These are phyloP conservation scores for Aspergillus puulaauensis DNA, from an alignment of 2,329 filamentous ascomycete genomes.

Conservation along the genomic window DNA sequence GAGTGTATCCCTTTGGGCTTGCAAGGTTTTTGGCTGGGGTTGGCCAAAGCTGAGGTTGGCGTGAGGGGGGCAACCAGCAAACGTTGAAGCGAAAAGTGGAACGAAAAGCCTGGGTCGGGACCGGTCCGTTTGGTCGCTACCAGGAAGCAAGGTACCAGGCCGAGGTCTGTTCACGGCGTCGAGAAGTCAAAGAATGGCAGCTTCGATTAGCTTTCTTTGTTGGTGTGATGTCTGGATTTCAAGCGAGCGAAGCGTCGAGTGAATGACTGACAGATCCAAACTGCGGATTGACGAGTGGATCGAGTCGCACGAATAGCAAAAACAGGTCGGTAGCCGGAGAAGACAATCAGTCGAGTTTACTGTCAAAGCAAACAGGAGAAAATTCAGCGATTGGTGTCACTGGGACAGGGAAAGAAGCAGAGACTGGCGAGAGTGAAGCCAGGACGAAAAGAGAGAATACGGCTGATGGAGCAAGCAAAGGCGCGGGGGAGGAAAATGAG, in stretches of 20 bases:
- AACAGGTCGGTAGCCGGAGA: neutral
- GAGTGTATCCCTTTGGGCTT: conserved; percentile 17
- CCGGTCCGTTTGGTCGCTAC: conserved; percentile 9
- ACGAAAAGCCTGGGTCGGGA: conserved; percentile 3
- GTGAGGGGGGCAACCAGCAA: conserved; percentile 16
- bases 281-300: conserved; percentile 10
- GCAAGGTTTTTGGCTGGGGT: neutral
- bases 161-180: neutral
- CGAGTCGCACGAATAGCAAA: conserved; percentile 11
- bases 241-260: neutral
- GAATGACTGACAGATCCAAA: conserved; percentile 7
- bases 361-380: conserved; percentile 17
- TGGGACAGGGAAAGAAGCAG: conserved; percentile 1
- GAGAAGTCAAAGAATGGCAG: neutral
- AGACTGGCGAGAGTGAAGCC: neutral
- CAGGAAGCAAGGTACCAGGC: neutral
- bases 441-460: neutral
- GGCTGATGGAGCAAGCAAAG: neutral
- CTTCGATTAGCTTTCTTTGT: conserved; percentile 9
- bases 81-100: conserved; percentile 15
- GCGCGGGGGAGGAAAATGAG: neutral
- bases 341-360: conserved; percentile 8
- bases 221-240: neutral
- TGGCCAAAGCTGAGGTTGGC: neutral
- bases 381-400: conserved; percentile 3